Evolutionary conservation across 805 yeast species (phyloP), one percentile per base, ranked within the genome.

Genomic region (Kuraishia borneana): DNA sequence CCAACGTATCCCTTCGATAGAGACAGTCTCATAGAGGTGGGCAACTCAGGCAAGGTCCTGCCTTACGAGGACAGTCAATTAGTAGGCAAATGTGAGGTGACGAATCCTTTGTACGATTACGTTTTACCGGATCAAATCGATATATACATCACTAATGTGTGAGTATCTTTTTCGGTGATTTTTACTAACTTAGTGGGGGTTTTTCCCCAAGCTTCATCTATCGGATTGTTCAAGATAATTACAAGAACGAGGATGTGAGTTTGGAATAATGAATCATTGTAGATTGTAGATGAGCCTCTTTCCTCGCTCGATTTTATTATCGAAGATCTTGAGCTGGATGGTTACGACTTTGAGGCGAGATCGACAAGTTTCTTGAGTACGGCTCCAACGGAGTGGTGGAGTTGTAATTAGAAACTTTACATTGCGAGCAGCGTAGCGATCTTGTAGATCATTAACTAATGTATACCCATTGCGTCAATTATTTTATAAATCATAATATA

Each of bases 171-270:
- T 26, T 21, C n/a, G 25, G 32, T 30, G 13, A 14, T 21, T 14
- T 10, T 18, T 32, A 39, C 38, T 44, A 25, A n/a, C 32, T 25
- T 14, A 46, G 56, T 34, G 98, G 97, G 33, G 97, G 97, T 12
- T 87, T 83, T 53, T 83, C 97, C 18, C 97, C 98, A 31, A 84
- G 89, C 47, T 92, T 92, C 60, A 82, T 92, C 36, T 92, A 92
- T 58, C 78, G 98, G 58, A 82, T 92, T 36, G 95, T 92, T 16
- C 73, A 88, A 62, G 98, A 92, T 57, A 85, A 89, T 58, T 92
- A 92, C 58, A 81, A 82, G 56, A 73, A 78, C 35, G 87, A 80
- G 47, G 97, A 92, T 61, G 83, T 73, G 39, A 67, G 66, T 46
- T 60, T 79, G 41, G 76, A 65, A 6, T 16, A 25, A 25, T 25